Evolutionary conservation across 768 basidiomycete genomes (phyloP).

Genomic region (Chlorophyllum brunneum): DNA sequence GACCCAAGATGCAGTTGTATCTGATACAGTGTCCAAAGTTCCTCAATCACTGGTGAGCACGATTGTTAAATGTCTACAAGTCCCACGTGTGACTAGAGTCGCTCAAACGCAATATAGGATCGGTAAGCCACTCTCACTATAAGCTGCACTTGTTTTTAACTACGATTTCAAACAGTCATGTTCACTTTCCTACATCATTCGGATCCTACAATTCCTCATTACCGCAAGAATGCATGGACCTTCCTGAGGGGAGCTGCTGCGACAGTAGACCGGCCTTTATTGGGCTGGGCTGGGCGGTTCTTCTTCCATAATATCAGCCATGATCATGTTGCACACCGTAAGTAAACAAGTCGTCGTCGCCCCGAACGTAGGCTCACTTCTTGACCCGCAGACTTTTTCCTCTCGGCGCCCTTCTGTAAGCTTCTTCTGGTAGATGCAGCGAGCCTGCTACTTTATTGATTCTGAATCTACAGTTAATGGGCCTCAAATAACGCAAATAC

Average conservation of each 20-base stretch:
- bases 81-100: neutral
- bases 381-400: conserved; percentile 36
- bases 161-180: conserved; percentile 31
- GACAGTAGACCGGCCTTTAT: conserved; percentile 48
- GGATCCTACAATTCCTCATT: conserved; percentile 52
- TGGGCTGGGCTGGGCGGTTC: conserved; percentile 51
- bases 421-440: neutral
- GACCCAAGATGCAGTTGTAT: neutral
- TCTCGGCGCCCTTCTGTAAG: conserved; percentile 43
- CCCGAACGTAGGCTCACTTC: neutral
- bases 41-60: conserved; percentile 38
- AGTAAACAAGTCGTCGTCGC: conserved; percentile 12
- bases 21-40: conserved; percentile 22
- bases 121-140: conserved; percentile 19
- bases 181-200: conserved; percentile 54
- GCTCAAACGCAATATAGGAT: conserved; percentile 21
- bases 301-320: conserved; percentile 51
- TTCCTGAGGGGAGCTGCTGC: conserved; percentile 50
- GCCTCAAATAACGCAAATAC: conserved; percentile 46
- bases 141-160: neutral
- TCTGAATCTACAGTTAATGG: conserved; percentile 42
- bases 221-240: conserved; percentile 44
- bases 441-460: neutral
- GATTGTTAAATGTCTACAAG: neutral
- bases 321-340: conserved; percentile 36